These are phyloP conservation scores for Arthrinium puccinioides DNA, from an alignment of 2,329 filamentous ascomycete species.

Conservation along the genomic window DNA sequence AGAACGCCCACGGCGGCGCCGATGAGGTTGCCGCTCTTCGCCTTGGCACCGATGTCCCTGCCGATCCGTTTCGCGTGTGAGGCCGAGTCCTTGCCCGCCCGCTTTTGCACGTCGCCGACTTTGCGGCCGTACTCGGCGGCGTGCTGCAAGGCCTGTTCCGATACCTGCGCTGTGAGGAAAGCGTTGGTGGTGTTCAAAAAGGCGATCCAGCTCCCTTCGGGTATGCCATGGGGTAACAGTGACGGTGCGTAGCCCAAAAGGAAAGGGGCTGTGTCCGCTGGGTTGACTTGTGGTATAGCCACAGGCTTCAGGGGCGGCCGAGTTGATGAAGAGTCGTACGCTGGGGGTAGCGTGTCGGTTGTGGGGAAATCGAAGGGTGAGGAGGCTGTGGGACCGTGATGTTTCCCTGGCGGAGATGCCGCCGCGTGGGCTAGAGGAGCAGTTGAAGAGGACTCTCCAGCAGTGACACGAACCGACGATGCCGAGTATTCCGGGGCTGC, in stretches of 20 bases:
- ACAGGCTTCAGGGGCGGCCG: slow-evolving; percentile 22
- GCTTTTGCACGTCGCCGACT: slow-evolving; percentile 26
- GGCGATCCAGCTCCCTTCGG: slow-evolving; percentile 13
- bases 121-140: slow-evolving; percentile 31
- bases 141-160: slow-evolving; percentile 34
- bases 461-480: neutral
- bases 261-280: slow-evolving; percentile 28
- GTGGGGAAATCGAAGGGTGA: slow-evolving; percentile 33
- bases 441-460: neutral
- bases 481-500: neutral
- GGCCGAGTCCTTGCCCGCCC: slow-evolving; percentile 27
- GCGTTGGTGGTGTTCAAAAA: slow-evolving; percentile 33
- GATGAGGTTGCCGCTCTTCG: slow-evolving; percentile 31
- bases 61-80: slow-evolving; percentile 29
- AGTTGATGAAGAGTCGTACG: too few relatives aligned
- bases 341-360: slow-evolving; percentile 16
- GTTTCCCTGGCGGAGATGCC: neutral
- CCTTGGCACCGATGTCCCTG: slow-evolving; percentile 24
- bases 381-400: slow-evolving; percentile 20
- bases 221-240: slow-evolving; percentile 28
- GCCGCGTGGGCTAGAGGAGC: neutral
- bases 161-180: slow-evolving; percentile 37
- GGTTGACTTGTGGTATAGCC: slow-evolving; percentile 30
- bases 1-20: slow-evolving; percentile 28
- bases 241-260: slow-evolving; percentile 28